phyloP scores from a whole-genome alignment of 75 land plant species.

The Selaginella tamariscina region DNA sequence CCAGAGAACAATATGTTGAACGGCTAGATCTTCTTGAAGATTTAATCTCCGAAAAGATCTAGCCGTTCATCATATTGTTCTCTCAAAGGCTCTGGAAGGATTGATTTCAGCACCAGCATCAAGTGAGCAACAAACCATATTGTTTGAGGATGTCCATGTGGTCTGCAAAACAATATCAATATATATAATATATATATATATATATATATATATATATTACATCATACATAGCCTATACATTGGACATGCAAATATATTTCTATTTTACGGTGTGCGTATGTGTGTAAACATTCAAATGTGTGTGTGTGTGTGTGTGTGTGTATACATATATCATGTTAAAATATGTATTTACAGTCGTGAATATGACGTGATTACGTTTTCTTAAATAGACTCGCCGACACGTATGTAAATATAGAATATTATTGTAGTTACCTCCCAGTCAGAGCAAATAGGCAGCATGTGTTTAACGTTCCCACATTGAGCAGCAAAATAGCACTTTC shows the following conservation, averaged over 20 bases:
- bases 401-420: slow-evolving; percentile 4
- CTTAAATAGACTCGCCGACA: too few relatives aligned
- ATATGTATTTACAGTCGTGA: too few relatives aligned
- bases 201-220: too few relatives aligned
- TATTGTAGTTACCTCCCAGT: slow-evolving; percentile 71
- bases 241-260: neutral
- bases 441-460: slow-evolving; percentile 70
- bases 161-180: slow-evolving; percentile 28
- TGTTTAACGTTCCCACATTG: slow-evolving; percentile 82
- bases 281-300: too few relatives aligned
- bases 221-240: too few relatives aligned
- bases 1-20: too few relatives aligned
- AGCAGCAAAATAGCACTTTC: slow-evolving; percentile 83
- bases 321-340: too few relatives aligned
- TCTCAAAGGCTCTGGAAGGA: slow-evolving; percentile 56
- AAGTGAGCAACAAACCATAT: slow-evolving; percentile 91
- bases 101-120: slow-evolving; percentile 69
- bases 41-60: slow-evolving; percentile 65
- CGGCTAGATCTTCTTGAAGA: too few relatives aligned
- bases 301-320: neutral
- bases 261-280: too few relatives aligned
- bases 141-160: slow-evolving; percentile 92
- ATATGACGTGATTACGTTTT: too few relatives aligned
- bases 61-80: slow-evolving; percentile 59
- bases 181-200: too few relatives aligned